Base-by-base conservation (phyloP, 2,329 filamentous ascomycete species). In the Ceratocystis papillata region DNA sequence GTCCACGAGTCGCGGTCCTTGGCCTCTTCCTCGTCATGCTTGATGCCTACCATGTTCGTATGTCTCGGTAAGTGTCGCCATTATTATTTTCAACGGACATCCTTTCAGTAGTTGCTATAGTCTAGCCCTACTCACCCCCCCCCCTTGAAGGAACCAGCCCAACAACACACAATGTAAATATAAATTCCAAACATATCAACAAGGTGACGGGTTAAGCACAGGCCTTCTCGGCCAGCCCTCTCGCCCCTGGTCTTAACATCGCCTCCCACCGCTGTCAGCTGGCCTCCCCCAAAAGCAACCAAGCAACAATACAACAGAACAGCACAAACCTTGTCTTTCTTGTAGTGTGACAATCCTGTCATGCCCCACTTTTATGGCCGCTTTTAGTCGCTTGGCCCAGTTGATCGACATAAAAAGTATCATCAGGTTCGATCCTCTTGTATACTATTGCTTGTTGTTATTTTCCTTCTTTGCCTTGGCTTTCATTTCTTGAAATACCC, bases 391-490 rank as follows among this genome's bases (percentile, higher is more conserved):
- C 46, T 50, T 50, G 46, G n/a, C 28, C 53, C 5, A 28, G 25
- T 17, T 57, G 53, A 57, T 57, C 53, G 53, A 57, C 53, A 57
- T 57, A 10, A 28, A 57, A 57, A 57, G 30, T 33, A 57, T 57
- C 7, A 8, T 28, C 25, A 57, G 25, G 53, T n/a, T 33, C 28
- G 12, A 57, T 57, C 25, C 53, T 57, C 15, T 57, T 33, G 15
- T 15, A 8, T 15, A 30, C 53, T 33, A 2, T 57, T 8, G 8
- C 50, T 15, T 57, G 53, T 7, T 53, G 3, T 8, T 33, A 33
- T 33, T 33, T 33, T 8, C 30, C 30, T 33, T 33, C 30, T 33
- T 33, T 33, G 30, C 6, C 30, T 33, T 33, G 30, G 30, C 30
- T 33, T 33, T 33, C 30, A 33, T 33, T 1, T 33, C 30, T 33